Conservation (phyloP, 2,329 filamentous ascomycete genomes). For the Talaromyces sp. region DNA sequence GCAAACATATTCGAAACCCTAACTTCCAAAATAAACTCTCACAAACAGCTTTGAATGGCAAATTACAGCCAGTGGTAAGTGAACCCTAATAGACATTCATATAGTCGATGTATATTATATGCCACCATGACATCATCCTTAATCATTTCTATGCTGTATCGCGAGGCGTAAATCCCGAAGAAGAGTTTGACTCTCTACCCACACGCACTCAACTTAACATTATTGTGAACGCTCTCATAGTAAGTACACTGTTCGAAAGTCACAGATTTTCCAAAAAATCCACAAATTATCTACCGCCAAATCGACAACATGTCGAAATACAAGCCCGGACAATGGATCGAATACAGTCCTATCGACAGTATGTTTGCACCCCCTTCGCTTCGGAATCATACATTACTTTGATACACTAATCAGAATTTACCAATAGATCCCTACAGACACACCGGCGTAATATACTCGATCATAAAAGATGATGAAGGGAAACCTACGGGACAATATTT, state of each 20-base stretch:
- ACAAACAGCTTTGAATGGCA: not conserved
- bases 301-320: slow-evolving; percentile 7
- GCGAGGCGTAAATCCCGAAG: too few relatives aligned
- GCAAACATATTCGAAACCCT: not conserved
- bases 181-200: too few relatives aligned
- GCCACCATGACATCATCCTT: slow-evolving; percentile 11
- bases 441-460: slow-evolving; percentile 8
- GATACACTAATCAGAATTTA: not conserved
- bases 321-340: slow-evolving; percentile 14
- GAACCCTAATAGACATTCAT: not conserved
- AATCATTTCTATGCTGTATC: not conserved
- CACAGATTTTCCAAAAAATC: not conserved
- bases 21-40: not conserved
- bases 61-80: not conserved
- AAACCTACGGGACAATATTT: slow-evolving; percentile 11
- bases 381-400: not conserved
- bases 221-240: too few relatives aligned
- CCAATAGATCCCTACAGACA: slow-evolving; percentile 11
- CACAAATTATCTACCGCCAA: not conserved
- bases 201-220: too few relatives aligned
- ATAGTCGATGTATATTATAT: not conserved
- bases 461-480: slow-evolving; percentile 6
- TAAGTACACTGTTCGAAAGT: too few relatives aligned
- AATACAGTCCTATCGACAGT: slow-evolving; percentile 15
- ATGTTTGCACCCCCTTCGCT: not conserved